Conservation (phyloP, 371 early-diverging fungal genomes). For the Sporodiniella umbellata region DNA sequence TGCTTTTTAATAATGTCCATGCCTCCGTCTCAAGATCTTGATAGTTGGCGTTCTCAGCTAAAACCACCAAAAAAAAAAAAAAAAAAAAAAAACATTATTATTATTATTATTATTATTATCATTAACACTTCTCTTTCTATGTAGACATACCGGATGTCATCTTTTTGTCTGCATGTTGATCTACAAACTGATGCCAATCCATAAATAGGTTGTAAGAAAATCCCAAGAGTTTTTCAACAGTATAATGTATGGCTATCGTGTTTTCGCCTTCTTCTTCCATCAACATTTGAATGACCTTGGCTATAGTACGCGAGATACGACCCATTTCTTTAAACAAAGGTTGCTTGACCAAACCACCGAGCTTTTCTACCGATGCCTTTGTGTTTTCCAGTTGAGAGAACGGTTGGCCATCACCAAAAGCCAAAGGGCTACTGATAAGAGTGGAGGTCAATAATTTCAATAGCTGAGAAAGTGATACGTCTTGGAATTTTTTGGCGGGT, state of each 20-base stretch:
- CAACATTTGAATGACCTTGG: constrained; percentile 18
- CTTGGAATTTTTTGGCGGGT: background rate
- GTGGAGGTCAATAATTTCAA: constrained; percentile 20
- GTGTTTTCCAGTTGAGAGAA: constrained; percentile 16
- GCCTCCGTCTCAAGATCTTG: constrained; percentile 20
- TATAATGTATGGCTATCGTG: background rate
- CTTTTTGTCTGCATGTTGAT: background rate
- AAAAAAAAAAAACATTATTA: background rate
- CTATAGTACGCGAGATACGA: constrained; percentile 39
- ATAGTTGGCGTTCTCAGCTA: background rate
- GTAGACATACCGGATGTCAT: background rate
- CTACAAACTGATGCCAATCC: constrained; percentile 38
- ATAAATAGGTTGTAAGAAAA: constrained; percentile 35
- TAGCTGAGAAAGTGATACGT: background rate
- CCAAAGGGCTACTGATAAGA: constrained; percentile 26
- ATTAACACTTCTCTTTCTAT: too few relatives aligned
- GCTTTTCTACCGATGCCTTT: constrained; percentile 2
- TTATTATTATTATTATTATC: too few relatives aligned
- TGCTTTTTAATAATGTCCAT: constrained; percentile 40
- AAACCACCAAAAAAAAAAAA: background rate
- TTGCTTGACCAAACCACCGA: constrained; percentile 14
- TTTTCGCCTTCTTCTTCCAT: background rate
- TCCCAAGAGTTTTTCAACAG: constrained; percentile 22
- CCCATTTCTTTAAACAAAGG: constrained; percentile 45
- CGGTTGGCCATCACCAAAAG: constrained; percentile 25